Conservation (phyloP, 2,329 filamentous ascomycete species). For the Coccinonectria pachysandricola region DNA sequence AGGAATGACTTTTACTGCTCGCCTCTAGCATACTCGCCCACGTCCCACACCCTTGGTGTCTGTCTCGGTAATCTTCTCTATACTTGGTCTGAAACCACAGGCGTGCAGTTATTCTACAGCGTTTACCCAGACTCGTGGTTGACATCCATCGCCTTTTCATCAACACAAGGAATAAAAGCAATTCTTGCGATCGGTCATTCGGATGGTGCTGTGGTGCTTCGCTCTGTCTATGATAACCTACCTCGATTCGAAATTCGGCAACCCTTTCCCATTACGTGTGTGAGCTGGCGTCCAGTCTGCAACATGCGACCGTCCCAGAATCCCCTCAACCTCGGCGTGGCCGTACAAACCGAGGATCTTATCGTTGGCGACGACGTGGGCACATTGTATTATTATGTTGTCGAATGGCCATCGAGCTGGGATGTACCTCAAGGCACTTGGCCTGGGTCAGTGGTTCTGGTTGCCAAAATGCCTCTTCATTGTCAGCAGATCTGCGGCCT, state of each 20-base stretch:
- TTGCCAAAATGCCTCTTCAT: slow-evolving; percentile 70
- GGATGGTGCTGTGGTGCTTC: slow-evolving; percentile 64
- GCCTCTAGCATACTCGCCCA: slow-evolving; percentile 72
- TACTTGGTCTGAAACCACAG: slow-evolving; percentile 71
- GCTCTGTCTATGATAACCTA: slow-evolving; percentile 61
- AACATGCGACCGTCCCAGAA: slow-evolving; percentile 43
- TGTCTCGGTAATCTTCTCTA: slow-evolving; percentile 73
- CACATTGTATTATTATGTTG: slow-evolving; percentile 74
- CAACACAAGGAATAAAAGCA: slow-evolving; percentile 58
- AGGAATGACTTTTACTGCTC: slow-evolving; percentile 96
- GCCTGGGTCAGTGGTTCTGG: slow-evolving; percentile 66
- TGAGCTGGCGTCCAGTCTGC: slow-evolving; percentile 66
- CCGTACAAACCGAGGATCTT: slow-evolving; percentile 67
- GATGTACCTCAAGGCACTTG: slow-evolving; percentile 57
- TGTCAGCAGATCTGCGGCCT: slow-evolving; percentile 87
- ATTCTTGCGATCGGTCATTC: slow-evolving; percentile 81
- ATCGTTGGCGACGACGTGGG: slow-evolving; percentile 78
- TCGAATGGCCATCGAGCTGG: slow-evolving; percentile 69
- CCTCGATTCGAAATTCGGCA: slow-evolving; percentile 69
- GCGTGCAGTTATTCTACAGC: slow-evolving; percentile 42
- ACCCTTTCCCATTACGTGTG: slow-evolving; percentile 61
- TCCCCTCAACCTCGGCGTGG: slow-evolving; percentile 32
- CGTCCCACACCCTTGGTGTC: slow-evolving; percentile 68
- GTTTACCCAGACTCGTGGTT: slow-evolving; percentile 38
- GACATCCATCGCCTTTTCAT: slow-evolving; percentile 87